These are phyloP conservation scores for Calocybe cyanea DNA, from an alignment of 768 basidiomycete species.

Conservation along the genomic window DNA sequence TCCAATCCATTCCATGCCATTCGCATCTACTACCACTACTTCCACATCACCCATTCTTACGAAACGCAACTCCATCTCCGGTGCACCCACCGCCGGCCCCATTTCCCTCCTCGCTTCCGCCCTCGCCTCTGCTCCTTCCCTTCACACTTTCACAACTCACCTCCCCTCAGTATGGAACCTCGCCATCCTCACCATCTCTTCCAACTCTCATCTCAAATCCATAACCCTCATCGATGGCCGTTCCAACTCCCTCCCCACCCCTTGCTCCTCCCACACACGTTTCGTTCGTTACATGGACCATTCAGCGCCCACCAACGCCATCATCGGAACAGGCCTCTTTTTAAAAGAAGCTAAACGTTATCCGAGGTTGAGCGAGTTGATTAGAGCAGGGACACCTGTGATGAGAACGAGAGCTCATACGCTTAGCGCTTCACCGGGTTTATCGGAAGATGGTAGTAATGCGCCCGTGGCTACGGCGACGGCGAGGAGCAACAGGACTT, in stretches of 20 bases:
- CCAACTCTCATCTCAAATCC: constrained; percentile 45
- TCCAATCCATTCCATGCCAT: constrained; percentile 9
- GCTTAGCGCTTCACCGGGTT: constrained; percentile 6
- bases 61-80: constrained; percentile 4
- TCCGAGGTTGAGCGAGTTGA: constrained; percentile 46
- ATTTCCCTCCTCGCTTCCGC: constrained; percentile 29
- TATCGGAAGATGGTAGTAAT: not conserved
- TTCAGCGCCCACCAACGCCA: not conserved
- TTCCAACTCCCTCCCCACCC: constrained; percentile 17
- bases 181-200: constrained; percentile 43
- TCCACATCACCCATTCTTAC: constrained; percentile 2
- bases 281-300: not conserved
- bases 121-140: constrained; percentile 35
- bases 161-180: constrained; percentile 60
- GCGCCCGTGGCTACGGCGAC: not conserved
- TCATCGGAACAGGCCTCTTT: constrained; percentile 46
- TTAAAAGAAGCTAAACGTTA: constrained; percentile 54
- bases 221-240: constrained; percentile 31
- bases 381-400: constrained; percentile 44
- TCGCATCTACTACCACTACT: constrained; percentile 3
- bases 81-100: constrained; percentile 23
- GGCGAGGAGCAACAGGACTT: too few species aligned
- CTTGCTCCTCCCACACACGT: not conserved
- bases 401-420: constrained; percentile 22
- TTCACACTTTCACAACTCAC: constrained; percentile 49